Evolutionary conservation across 225 moss, liverwort and hornwort genomes (phyloP).

Genomic region (Takakia lepidozioides): DNA sequence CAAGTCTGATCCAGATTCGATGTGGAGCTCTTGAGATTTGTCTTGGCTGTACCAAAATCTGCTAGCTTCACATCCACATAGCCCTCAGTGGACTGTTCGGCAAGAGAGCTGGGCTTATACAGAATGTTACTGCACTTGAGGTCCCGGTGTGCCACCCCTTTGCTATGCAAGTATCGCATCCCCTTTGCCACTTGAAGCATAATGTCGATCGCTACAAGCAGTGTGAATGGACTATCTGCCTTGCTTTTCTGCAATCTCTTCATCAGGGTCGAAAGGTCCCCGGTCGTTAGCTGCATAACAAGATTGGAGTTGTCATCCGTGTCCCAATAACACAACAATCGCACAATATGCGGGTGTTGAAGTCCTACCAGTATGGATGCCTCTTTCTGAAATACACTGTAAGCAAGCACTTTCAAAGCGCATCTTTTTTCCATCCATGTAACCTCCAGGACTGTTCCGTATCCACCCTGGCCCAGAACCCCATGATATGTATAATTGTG

Average conservation of each 20-base stretch:
- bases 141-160: conserved; percentile 8
- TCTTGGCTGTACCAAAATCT: conserved; percentile 10
- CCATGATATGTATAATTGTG: neutral
- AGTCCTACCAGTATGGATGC: conserved; percentile 3
- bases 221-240: conserved; percentile 2
- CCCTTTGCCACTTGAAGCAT: conserved; percentile 18
- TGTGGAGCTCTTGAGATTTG: conserved; percentile 1
- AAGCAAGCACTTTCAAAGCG: conserved; percentile 7
- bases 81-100: conserved; percentile 12
- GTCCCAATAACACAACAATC: conserved; percentile 10
- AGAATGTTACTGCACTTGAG: conserved; percentile 14
- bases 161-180: conserved; percentile 18
- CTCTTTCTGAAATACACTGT: neutral
- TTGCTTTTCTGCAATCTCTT: neutral
- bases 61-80: conserved; percentile 16
- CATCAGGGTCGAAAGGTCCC: conserved; percentile 3
- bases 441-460: conserved; percentile 3
- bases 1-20: neutral
- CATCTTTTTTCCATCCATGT: conserved; percentile 11
- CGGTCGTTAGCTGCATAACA: conserved; percentile 15
- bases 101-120: neutral
- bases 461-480: neutral
- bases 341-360: conserved; percentile 14
- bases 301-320: conserved; percentile 5
- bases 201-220: conserved; percentile 13